Conservation (phyloP, 1,284 basidiomycete species). For the Sporisorium exsertum region DNA sequence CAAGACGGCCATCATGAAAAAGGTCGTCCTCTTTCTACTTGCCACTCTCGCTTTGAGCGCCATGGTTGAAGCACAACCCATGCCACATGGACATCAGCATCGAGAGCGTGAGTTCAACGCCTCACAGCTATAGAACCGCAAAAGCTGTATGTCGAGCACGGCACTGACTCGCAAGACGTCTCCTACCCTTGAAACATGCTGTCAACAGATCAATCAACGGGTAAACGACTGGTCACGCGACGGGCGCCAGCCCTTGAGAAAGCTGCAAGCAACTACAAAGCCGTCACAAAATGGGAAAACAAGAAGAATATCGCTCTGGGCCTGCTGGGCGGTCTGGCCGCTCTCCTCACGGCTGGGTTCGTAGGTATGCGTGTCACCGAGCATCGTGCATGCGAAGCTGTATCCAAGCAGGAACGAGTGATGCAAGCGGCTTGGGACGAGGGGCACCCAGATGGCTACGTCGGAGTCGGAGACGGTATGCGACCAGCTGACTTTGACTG, state of each 20-base stretch:
- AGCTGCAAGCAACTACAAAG: slow-evolving; percentile 3
- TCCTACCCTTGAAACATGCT: neutral
- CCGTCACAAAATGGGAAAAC: slow-evolving; percentile 5
- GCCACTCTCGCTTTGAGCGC: neutral
- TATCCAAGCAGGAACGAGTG: slow-evolving; percentile 12
- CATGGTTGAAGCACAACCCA: slow-evolving; percentile 13
- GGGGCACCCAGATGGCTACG: slow-evolving; percentile 32
- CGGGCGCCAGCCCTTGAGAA: neutral
- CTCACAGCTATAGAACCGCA: neutral
- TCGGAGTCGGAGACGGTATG: slow-evolving; percentile 31
- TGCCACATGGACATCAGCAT: neutral
- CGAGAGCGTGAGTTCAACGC: neutral
- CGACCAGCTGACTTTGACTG: slow-evolving; percentile 36
- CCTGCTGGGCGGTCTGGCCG: neutral
- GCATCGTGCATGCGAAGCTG: slow-evolving; percentile 21
- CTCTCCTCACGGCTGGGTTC: neutral
- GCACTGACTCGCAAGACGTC: neutral
- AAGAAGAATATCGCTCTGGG: slow-evolving; percentile 5
- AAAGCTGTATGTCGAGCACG: neutral
- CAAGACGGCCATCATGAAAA: neutral
- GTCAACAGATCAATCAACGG: slow-evolving; percentile 11
- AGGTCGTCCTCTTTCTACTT: neutral
- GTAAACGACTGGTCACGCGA: slow-evolving; percentile 4
- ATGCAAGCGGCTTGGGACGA: slow-evolving; percentile 38
- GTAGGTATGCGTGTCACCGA: neutral